Conservation (phyloP, 495 filamentous ascomycete genomes). For the Penicillium fimorum region DNA sequence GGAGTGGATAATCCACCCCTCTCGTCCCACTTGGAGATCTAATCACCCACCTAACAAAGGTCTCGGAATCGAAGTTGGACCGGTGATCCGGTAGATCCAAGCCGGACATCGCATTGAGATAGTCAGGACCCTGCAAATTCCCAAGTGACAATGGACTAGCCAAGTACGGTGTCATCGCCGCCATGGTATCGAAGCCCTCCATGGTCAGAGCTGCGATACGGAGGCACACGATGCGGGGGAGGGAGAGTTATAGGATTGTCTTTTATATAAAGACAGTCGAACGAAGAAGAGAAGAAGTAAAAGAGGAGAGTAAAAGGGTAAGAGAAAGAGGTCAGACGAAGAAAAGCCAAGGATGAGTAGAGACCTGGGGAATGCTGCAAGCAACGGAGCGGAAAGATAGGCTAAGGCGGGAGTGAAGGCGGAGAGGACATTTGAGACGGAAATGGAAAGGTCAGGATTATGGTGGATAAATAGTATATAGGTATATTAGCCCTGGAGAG, state of each 20-base stretch:
- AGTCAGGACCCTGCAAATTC: conserved; percentile 52
- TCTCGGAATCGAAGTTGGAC: conserved; percentile 57
- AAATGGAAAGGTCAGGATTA: not conserved
- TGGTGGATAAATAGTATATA: not conserved
- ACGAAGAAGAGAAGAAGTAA: conserved; percentile 17
- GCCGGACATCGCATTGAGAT: conserved; percentile 51
- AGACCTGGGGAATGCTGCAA: conserved; percentile 13
- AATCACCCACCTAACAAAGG: conserved; percentile 54
- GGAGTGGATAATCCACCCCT: conserved; percentile 7
- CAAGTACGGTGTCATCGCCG: conserved; percentile 59
- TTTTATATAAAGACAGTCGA: not conserved
- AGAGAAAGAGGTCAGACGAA: conserved; percentile 15
- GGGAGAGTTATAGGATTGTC: not conserved
- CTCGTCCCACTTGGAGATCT: conserved; percentile 7
- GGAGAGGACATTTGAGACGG: conserved; percentile 14
- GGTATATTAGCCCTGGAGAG: not conserved
- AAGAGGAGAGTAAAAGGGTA: conserved; percentile 18
- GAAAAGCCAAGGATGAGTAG: conserved; percentile 11
- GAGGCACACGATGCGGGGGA: conserved; percentile 5
- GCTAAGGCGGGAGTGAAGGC: conserved; percentile 12
- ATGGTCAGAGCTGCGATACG: conserved; percentile 41
- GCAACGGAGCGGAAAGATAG: conserved; percentile 12
- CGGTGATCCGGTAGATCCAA: conserved; percentile 57
- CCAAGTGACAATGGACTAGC: conserved; percentile 53
- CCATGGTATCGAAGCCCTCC: conserved; percentile 64